These are phyloP conservation scores for Aspergillus carbonarius DNA, from an alignment of 2,329 filamentous ascomycete genomes.

Conservation along the genomic window DNA sequence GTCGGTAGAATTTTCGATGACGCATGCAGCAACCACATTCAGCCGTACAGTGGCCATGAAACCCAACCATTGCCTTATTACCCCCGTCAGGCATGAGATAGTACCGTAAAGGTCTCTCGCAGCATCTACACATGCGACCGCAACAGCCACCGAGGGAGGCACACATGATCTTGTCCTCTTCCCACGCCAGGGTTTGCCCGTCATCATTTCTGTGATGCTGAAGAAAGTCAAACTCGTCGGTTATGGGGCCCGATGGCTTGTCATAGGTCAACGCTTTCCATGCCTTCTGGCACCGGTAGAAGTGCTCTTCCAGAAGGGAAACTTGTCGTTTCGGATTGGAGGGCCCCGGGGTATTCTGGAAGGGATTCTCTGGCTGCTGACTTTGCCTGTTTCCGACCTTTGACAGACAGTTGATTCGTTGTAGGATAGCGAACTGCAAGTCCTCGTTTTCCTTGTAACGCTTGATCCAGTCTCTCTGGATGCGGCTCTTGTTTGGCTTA, in stretches of 20 bases:
- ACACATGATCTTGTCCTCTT: neutral
- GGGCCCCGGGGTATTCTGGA: neutral
- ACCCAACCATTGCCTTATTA: neutral
- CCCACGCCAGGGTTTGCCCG: neutral
- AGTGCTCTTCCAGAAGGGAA: neutral
- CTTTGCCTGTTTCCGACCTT: neutral
- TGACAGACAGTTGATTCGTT: neutral
- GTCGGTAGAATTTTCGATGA: neutral
- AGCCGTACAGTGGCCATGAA: neutral
- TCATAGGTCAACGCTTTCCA: neutral
- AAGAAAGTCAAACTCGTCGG: neutral
- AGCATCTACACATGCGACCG: neutral
- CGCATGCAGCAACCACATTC: conserved; percentile 1
- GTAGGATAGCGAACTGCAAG: neutral
- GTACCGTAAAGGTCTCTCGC: neutral
- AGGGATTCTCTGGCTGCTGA: neutral
- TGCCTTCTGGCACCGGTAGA: neutral
- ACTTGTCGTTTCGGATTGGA: neutral
- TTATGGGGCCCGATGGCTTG: neutral
- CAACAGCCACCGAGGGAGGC: neutral
- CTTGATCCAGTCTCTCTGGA: neutral
- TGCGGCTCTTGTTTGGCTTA: neutral
- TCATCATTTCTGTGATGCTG: neutral
- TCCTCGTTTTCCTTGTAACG: neutral
- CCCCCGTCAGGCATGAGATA: neutral